A percentile compares a stretch with the other conserved stretches of the same genome.
Evolutionary conservation across 73 alveolate species (phyloP).

Genomic region (Blepharisma stoltei): DNA sequence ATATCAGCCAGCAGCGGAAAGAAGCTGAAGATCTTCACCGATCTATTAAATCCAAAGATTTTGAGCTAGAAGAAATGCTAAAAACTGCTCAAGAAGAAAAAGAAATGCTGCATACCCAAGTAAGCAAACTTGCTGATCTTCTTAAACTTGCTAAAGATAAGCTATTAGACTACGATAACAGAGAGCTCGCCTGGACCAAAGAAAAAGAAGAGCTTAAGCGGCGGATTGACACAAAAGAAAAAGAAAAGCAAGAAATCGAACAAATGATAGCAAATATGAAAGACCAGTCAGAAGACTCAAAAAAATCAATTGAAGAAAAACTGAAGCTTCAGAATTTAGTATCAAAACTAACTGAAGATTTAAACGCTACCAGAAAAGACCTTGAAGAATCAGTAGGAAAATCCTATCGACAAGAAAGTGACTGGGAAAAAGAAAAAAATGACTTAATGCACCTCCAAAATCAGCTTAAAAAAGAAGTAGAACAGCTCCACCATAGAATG

Average conservation of each 20-base stretch:
- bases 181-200: not conserved
- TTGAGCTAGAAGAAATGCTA: not conserved
- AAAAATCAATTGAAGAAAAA: not conserved
- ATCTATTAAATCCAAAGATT: not conserved
- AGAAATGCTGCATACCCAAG: not conserved
- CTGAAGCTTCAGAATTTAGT: not conserved
- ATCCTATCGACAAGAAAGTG: not conserved
- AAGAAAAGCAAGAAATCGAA: not conserved
- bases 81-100: not conserved
- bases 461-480: not conserved
- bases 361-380: not conserved
- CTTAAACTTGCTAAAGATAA: not conserved
- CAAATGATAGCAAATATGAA: not conserved
- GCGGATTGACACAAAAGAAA: not conserved
- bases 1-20: not conserved
- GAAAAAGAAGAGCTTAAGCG: not conserved
- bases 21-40: not conserved
- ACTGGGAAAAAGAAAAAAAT: slow-evolving; percentile 7
- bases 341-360: not conserved
- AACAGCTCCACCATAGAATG: not conserved
- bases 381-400: not conserved
- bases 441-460: not conserved
- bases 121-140: not conserved
- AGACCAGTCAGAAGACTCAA: not conserved
- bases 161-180: not conserved